phyloP scores from a whole-genome alignment of 2,329 filamentous ascomycete species.

The Colletotrichum gloeosporioides region DNA sequence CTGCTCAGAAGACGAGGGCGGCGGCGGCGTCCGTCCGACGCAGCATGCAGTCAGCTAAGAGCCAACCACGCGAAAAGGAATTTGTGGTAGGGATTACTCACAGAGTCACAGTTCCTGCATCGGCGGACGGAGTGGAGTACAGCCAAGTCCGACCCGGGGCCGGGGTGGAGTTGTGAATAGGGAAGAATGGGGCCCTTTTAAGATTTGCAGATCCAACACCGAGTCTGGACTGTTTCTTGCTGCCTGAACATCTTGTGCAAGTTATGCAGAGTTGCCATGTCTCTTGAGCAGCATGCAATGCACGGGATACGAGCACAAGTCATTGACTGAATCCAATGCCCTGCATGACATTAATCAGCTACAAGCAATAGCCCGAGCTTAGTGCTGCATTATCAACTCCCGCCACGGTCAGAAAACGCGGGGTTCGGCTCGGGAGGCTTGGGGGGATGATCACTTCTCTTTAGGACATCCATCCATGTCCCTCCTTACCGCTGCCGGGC shows the following conservation, averaged over 20 bases:
- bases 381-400: background rate
- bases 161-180: conserved; percentile 1
- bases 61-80: background rate
- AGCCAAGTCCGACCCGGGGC: conserved; percentile 9
- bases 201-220: background rate
- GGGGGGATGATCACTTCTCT: background rate
- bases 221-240: background rate
- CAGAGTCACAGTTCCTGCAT: conserved; percentile 21
- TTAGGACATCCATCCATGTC: background rate
- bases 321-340: background rate
- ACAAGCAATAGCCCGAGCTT: background rate
- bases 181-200: background rate
- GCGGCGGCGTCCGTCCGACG: background rate
- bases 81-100: conserved; percentile 12
- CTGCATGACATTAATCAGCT: background rate
- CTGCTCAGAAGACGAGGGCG: background rate
- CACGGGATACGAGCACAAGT: background rate
- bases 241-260: background rate
- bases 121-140: conserved; percentile 7
- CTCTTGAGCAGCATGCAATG: background rate
- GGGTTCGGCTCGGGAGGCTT: conserved; percentile 4
- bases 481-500: background rate
- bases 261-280: background rate
- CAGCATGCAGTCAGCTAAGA: background rate
- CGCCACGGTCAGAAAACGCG: conserved; percentile 6